Evolutionary conservation across 352 stramenopile species (phyloP).

Genomic region (Globisporangium canariense): DNA sequence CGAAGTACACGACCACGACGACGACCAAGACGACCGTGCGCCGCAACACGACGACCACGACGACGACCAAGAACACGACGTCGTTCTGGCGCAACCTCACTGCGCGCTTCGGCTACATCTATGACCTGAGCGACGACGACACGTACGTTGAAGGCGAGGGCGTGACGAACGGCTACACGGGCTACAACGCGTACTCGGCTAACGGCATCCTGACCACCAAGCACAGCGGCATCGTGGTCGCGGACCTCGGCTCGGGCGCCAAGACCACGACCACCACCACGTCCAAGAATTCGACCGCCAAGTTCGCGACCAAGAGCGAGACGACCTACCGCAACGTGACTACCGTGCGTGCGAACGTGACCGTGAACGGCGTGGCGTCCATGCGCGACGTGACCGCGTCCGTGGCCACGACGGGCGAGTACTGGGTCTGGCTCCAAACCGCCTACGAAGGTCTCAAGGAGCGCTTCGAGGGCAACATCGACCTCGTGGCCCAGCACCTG

Average conservation of each 20-base stretch:
- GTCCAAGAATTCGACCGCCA: conserved; percentile 22
- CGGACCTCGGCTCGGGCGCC: conserved; percentile 25
- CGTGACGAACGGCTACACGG: conserved; percentile 46
- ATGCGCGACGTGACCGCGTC: conserved; percentile 30
- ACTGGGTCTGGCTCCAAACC: conserved; percentile 62
- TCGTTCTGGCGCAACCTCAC: conserved; percentile 34
- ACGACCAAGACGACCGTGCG: conserved; percentile 35
- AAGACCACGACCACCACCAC: conserved; percentile 16
- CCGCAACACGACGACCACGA: conserved; percentile 33
- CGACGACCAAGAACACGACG: conserved; percentile 19
- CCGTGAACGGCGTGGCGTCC: conserved; percentile 31
- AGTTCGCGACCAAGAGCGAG: conserved; percentile 24
- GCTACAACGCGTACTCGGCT: conserved; percentile 35
- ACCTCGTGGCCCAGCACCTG: conserved; percentile 56
- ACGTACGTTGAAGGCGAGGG: conserved; percentile 32
- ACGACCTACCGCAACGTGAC: conserved; percentile 34
- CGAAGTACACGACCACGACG: conserved; percentile 52
- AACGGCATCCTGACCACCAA: conserved; percentile 45
- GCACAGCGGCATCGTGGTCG: conserved; percentile 45
- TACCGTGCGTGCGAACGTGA: conserved; percentile 40
- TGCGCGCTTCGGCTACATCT: conserved; percentile 39
- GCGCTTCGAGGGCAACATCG: conserved; percentile 58
- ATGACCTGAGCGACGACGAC: conserved; percentile 39
- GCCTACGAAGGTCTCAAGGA: conserved; percentile 53
- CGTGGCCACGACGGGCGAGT: conserved; percentile 50